Evolutionary conservation across 192 early-diverging fungal genomes (phyloP), one percentile per base, ranked within the genome.

Genomic region (Coemansia sp.): DNA sequence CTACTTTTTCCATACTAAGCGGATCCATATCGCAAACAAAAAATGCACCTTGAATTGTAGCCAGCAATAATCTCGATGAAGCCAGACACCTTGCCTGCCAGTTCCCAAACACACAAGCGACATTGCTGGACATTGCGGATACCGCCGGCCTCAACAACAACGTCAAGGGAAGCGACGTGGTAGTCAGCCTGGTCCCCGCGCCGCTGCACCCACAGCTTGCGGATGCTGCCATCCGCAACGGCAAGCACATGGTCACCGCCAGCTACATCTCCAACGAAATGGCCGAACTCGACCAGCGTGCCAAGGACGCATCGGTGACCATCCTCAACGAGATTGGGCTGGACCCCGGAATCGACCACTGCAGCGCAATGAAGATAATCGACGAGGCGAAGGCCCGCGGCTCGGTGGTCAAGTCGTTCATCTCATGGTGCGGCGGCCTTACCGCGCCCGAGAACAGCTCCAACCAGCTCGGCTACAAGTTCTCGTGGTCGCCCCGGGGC

Each of bases 311-410:
- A 16, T 87, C 85, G 2, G 86, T 99, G 16, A 90, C 90, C 21
- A 87, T 98, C 50, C 84, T 99, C 71, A 98, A 98, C 76, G 97
- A 99, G 79, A 93, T 99, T 55, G 97, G 97, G 9, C 81, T 99
- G 50, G 97, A 99, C 80, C 97, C 97, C 5, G 97, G 93, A 60
- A 97, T 99, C 62, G 97, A 99, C 67, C 97, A 99, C 67, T 83
- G 95, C 81, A 92, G 90, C 46, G 95, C 95, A 16, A 94, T 98
- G 87, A 93, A 94, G 68, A 87, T 93, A 52, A 95, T 99, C 57
- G 90, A 97, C 49, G 87, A 91, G 47, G 92, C 91, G 28, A 88
- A 92, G 47, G 66, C 71, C 3, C 72, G 83, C 24, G 92, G 92
- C 16, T 88, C 88, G 19, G 81, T 77, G 27, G 58, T 89, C 27